Evolutionary conservation across 208 protist genomes (phyloP).

Genomic region (Porcisia deanei): DNA sequence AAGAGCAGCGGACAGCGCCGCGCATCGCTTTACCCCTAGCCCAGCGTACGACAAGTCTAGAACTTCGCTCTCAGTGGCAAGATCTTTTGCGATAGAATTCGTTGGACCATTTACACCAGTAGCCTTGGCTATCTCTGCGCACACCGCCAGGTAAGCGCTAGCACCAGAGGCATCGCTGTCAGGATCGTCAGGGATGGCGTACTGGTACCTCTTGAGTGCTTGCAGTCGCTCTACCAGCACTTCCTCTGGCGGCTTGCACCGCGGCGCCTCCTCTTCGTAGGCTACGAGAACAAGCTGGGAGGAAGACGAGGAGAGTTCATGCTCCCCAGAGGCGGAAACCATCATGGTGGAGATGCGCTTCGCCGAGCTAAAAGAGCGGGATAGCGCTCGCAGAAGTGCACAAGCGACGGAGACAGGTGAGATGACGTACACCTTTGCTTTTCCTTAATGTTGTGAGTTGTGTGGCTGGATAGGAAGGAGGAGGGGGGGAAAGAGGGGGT

Average conservation of each 20-base stretch:
- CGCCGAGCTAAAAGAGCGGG: neutral
- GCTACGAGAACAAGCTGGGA: slow-evolving; percentile 44
- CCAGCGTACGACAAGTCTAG: slow-evolving; percentile 78
- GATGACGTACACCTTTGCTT: neutral
- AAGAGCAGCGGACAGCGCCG: slow-evolving; percentile 75
- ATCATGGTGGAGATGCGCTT: slow-evolving; percentile 3
- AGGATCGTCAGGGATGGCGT: slow-evolving; percentile 47
- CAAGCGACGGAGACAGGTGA: neutral
- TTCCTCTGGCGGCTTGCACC: slow-evolving; percentile 62
- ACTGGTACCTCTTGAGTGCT: slow-evolving; percentile 54
- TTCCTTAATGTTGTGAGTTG: neutral
- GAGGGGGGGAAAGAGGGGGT: too few species aligned
- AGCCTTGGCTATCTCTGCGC: slow-evolving; percentile 46
- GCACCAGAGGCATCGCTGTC: slow-evolving; percentile 75
- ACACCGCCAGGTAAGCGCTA: slow-evolving; percentile 60
- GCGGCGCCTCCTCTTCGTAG: slow-evolving; percentile 65
- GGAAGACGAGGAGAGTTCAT: slow-evolving; percentile 10
- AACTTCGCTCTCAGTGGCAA: slow-evolving; percentile 50
- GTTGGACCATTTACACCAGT: slow-evolving; percentile 84
- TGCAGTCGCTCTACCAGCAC: slow-evolving; percentile 64
- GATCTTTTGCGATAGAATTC: slow-evolving; percentile 52
- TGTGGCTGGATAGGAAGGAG: neutral
- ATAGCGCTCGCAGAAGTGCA: neutral
- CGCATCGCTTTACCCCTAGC: slow-evolving; percentile 66
- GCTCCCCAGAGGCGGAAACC: neutral